Evolutionary conservation across 1,284 basidiomycete genomes (phyloP), one percentile per base, ranked within the genome.

Genomic region (Porodaedalea pini): DNA sequence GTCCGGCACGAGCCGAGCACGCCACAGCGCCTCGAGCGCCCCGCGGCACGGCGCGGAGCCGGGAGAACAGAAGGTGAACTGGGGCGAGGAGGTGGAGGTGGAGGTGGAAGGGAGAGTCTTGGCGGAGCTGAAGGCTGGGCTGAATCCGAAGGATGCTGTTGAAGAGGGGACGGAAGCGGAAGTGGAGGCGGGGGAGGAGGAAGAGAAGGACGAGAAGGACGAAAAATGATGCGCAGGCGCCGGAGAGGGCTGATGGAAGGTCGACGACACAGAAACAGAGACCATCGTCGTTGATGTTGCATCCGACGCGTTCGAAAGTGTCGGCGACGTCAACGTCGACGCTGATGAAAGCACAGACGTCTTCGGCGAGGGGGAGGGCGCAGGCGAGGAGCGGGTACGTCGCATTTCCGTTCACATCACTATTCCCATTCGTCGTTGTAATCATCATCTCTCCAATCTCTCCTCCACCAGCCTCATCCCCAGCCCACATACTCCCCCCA

Each of bases 1-100:
- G 15, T 61, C 58, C 2, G 64, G 62, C 8, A 61, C 40, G 21
- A 71, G 54, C 7, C 52, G 57, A 15, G 57, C 52, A 1, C 64
- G 54, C 60, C 66, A 69, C 51, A 66, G 62, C 47, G 54, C 11
- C 6, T 50, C 51, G 23, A 65, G 55, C 4, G 41, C 56, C 2
- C 56, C 57, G 23, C 53, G 61, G 27, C 52, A 60, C n/a, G 41
- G 19, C 21, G 34, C 44, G 15, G 36, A 27, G 21, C 27, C n/a
- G 6, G 55, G 37, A 7, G 51, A 23, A 19, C 57, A 54, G 47
- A 58, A 58, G 8, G 23, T 41, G 44, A 58, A 58, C 13, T 23
- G 5, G n/a, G 57, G 40, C 15, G 41, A 13, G 45, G 31, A n/a
- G 50, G 43, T 19, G 25, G 41, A 17, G 44, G 37, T 8, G 34